Evolutionary conservation across 169 alveolate genomes (phyloP).

Genomic region (Plasmodium gallinaceum): DNA sequence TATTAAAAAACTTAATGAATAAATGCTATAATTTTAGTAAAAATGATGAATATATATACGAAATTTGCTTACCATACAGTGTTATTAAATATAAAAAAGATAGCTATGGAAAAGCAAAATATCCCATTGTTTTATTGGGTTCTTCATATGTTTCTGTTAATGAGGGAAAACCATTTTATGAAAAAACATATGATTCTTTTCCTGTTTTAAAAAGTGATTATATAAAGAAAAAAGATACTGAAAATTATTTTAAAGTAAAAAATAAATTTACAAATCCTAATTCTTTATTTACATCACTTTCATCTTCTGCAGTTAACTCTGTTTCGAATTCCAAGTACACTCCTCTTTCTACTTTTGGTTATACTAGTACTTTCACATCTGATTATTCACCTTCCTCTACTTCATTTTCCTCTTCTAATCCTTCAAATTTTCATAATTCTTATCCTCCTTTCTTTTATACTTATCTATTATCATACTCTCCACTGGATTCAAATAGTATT

Average conservation of each 20-base stretch:
- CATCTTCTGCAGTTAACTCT: not conserved
- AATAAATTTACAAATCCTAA: not conserved
- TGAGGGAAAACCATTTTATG: conserved; percentile 73
- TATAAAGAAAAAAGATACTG: conserved; percentile 19
- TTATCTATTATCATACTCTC: conserved; percentile 8
- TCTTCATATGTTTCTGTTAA: conserved; percentile 41
- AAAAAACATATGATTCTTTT: conserved; percentile 72
- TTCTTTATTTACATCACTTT: not conserved
- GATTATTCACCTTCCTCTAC: not conserved
- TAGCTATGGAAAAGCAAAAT: conserved; percentile 30
- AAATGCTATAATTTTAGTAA: conserved; percentile 41
- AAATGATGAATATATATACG: conserved; percentile 53
- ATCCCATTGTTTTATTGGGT: conserved; percentile 69
- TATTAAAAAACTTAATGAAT: conserved; percentile 56
- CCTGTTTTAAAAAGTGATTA: conserved; percentile 59
- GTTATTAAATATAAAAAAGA: conserved; percentile 65
- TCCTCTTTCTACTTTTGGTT: too few relatives aligned
- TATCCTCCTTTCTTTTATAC: not conserved
- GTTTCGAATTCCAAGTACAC: not conserved
- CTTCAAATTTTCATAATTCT: not conserved
- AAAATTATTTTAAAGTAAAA: conserved; percentile 30
- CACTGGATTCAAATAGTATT: conserved; percentile 6
- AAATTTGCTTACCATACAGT: conserved; percentile 69
- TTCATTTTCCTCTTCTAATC: not conserved
- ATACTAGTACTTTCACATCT: not conserved